A percentile compares a stretch with the other conserved stretches of the same genome.
Evolutionary conservation across 805 yeast species (phyloP).

Genomic region (Lipomyces sp.): DNA sequence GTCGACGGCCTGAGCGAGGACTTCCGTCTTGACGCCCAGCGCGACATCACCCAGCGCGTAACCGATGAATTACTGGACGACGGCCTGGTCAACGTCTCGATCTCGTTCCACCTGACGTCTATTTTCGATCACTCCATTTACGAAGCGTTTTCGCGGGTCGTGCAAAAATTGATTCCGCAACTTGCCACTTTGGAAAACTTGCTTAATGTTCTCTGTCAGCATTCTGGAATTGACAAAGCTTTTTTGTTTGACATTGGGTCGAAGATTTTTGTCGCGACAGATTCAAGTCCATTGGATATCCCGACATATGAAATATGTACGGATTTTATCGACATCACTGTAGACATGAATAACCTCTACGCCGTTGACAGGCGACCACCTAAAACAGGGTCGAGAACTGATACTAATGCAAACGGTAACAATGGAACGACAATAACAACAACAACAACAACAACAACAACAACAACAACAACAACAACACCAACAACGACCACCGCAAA

Average conservation of each 20-base stretch:
- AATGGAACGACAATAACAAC: conserved; percentile 11
- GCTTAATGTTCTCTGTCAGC: conserved; percentile 85
- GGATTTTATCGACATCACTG: conserved; percentile 92
- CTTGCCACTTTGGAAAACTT: conserved; percentile 85
- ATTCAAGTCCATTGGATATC: conserved; percentile 92
- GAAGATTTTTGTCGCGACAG: conserved; percentile 94
- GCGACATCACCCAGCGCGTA: conserved; percentile 94
- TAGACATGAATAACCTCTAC: conserved; percentile 68
- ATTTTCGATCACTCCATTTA: conserved; percentile 95
- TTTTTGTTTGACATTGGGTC: conserved; percentile 90
- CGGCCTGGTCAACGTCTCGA: conserved; percentile 89
- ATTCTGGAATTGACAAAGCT: conserved; percentile 89
- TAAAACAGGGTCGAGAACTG: conserved; percentile 17
- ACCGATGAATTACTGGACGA: conserved; percentile 89
- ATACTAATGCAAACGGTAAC: conserved; percentile 26
- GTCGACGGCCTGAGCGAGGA: conserved; percentile 95
- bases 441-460: too few relatives aligned
- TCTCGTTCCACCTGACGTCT: conserved; percentile 87
- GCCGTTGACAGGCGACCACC: conserved; percentile 15
- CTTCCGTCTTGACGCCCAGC: conserved; percentile 88
- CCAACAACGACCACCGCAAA: too few relatives aligned
- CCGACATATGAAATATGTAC: conserved; percentile 97
- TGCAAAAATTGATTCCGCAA: conserved; percentile 88
- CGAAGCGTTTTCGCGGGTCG: conserved; percentile 92
- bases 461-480: background rate